phyloP scores from a whole-genome alignment of 1,139 yeast species.

The Protomyces inouyei region DNA sequence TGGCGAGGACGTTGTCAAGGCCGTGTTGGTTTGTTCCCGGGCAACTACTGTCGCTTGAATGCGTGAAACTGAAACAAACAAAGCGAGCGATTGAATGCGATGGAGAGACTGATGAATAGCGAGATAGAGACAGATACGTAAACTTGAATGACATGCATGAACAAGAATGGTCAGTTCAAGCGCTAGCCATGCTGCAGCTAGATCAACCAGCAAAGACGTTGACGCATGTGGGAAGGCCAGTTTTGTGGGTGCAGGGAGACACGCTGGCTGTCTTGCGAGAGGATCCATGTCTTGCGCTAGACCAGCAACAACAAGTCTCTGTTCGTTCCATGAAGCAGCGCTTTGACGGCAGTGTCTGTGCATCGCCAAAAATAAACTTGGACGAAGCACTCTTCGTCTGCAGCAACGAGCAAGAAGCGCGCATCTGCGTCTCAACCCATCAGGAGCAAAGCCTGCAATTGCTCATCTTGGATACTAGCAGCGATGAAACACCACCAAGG shows the following conservation, averaged over 20 bases:
- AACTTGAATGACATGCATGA: not conserved
- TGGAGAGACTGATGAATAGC: too few relatives aligned
- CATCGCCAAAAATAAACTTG: not conserved
- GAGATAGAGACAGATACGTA: not conserved
- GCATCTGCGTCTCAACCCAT: not conserved
- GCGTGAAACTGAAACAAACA: not conserved
- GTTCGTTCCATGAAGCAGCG: not conserved
- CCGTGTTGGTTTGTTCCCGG: constrained; percentile 89
- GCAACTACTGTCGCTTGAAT: constrained; percentile 75
- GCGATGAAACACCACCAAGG: not conserved
- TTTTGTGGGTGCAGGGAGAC: not conserved
- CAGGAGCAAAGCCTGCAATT: not conserved
- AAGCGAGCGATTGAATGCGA: not conserved
- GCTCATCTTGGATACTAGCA: not conserved
- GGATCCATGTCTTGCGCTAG: not conserved
- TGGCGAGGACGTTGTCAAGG: constrained; percentile 95
- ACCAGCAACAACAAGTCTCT: not conserved
- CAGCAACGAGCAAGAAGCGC: not conserved
- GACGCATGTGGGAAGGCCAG: not conserved
- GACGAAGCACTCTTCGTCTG: too few relatives aligned
- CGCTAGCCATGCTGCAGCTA: not conserved
- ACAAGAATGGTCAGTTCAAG: not conserved
- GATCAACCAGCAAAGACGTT: not conserved
- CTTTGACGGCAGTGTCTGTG: not conserved
- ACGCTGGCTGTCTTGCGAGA: not conserved